Base-by-base conservation (phyloP, 495 filamentous ascomycete genomes). In the Gamarada debralockiae region DNA sequence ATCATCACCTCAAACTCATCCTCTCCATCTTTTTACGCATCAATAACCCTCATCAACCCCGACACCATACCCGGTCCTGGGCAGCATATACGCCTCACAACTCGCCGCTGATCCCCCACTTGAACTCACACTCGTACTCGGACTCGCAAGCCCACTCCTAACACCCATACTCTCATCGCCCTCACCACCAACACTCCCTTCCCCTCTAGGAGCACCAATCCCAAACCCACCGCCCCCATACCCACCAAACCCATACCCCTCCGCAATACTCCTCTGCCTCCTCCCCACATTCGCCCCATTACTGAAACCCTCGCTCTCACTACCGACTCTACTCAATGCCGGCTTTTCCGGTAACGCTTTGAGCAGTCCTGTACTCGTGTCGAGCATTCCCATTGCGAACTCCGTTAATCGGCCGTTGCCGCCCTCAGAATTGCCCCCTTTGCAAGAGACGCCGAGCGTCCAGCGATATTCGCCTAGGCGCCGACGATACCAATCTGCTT, bases 401-500 rank as follows among this genome's bases (percentile, higher is more conserved):
- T 86, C 82, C 9, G 87, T 84, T 63, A 96, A 85, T 13, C 71
- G 67, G 34, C 68, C 71, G 23, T 53, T 60, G 18, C 59, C 62
- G 3, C 52, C 31, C 9, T 39, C 56, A 5, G 46, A 55, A 2
- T 44, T 27, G 51, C 84, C 79, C 34, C 85, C 83, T 61, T 90
- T 89, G 54, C 81, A 82, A 66, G 82, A 87, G 27, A 97, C 92
- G 31, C 83, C 84, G 54, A 98, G 72, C 1, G 92, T 97, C 93
- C 93, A 98, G 40, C 89, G 75, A 65, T 96, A 97, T 73, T 98
- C 93, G 52, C 82, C 82, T 10, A 97, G 73, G 3, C 93, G 74
- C 2, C 85, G 76, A 18, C 86, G 82, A 70, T 98, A 98, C 77
- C 96, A 98, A n/a, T 95, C 90, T 3, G 89, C 89, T 69, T 98